A percentile compares a stretch with the other conserved stretches of the same genome.
Conservation (phyloP, 371 early-diverging fungal species). For the Rhizopus arrhizus region DNA sequence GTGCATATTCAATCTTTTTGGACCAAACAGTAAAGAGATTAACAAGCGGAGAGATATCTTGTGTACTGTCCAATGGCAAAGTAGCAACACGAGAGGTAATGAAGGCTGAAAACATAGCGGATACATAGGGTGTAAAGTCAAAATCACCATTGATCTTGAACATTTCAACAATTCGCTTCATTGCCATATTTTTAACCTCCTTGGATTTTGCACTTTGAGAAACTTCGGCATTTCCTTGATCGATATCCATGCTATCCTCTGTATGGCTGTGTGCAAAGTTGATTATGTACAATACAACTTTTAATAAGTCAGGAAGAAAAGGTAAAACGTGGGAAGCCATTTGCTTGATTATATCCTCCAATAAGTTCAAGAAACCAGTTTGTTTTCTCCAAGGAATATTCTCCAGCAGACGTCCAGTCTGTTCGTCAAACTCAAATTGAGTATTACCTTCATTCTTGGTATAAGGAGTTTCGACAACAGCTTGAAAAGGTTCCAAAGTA, state of each 20-base stretch:
- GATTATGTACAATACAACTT: constrained; percentile 72
- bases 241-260: constrained; percentile 37
- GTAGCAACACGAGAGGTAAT: constrained; percentile 72
- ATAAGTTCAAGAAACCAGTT: constrained; percentile 75
- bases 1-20: constrained; percentile 57
- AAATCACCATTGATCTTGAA: constrained; percentile 73
- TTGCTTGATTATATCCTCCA: constrained; percentile 84
- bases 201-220: constrained; percentile 49
- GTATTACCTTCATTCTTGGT: constrained; percentile 20
- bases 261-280: constrained; percentile 52
- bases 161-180: constrained; percentile 76
- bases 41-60: constrained; percentile 78
- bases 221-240: constrained; percentile 27
- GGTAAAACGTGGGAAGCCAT: constrained; percentile 73
- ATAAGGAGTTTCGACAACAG: constrained; percentile 34
- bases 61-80: constrained; percentile 80
- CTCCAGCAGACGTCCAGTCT: constrained; percentile 30
- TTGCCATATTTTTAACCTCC: constrained; percentile 67
- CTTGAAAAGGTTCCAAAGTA: constrained; percentile 76
- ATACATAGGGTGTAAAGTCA: constrained; percentile 76
- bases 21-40: constrained; percentile 83
- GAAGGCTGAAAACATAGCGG: constrained; percentile 69
- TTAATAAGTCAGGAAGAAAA: constrained; percentile 67
- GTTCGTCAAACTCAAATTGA: constrained; percentile 22
- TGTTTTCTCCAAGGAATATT: constrained; percentile 68